These are phyloP conservation scores for Plasmodium coatneyi DNA, from an alignment of 169 alveolate genomes.

Conservation along the genomic window DNA sequence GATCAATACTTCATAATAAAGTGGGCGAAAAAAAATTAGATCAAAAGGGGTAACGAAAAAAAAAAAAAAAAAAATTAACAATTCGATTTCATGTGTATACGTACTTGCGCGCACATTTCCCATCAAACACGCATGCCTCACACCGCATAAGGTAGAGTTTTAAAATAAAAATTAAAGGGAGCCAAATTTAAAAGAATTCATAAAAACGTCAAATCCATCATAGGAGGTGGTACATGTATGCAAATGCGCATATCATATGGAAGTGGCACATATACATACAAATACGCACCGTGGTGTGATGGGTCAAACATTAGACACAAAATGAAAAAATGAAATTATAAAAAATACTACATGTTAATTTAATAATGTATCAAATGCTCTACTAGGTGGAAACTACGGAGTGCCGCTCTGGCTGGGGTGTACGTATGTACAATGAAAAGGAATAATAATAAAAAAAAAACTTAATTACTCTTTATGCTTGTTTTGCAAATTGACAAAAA, in stretches of 20 bases:
- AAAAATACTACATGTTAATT: neutral
- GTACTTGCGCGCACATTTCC: neutral
- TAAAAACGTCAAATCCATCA: slow-evolving; percentile 27
- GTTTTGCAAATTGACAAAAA: neutral
- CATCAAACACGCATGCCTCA: neutral
- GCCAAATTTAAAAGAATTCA: slow-evolving; percentile 29
- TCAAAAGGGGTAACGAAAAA: neutral
- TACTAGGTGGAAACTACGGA: neutral
- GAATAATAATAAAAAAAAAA: neutral
- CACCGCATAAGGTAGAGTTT: neutral
- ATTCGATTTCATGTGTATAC: neutral
- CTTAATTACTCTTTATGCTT: neutral
- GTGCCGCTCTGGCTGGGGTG: neutral
- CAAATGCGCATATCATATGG: neutral
- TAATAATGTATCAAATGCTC: neutral
- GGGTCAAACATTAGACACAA: slow-evolving; percentile 3
- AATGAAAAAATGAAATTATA: neutral
- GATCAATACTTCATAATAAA: slow-evolving; percentile 16
- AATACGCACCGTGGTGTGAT: neutral
- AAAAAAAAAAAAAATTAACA: neutral
- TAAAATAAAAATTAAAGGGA: slow-evolving; percentile 9
- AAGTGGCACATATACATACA: neutral
- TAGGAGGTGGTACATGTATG: neutral
- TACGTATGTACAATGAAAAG: neutral
- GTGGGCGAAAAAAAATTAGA: neutral